Percentiles rank a stretch among this genome's conserved stretches.
These are phyloP conservation scores for Cercospora sojina DNA, from an alignment of 2,329 filamentous ascomycete species.

Conservation along the genomic window DNA sequence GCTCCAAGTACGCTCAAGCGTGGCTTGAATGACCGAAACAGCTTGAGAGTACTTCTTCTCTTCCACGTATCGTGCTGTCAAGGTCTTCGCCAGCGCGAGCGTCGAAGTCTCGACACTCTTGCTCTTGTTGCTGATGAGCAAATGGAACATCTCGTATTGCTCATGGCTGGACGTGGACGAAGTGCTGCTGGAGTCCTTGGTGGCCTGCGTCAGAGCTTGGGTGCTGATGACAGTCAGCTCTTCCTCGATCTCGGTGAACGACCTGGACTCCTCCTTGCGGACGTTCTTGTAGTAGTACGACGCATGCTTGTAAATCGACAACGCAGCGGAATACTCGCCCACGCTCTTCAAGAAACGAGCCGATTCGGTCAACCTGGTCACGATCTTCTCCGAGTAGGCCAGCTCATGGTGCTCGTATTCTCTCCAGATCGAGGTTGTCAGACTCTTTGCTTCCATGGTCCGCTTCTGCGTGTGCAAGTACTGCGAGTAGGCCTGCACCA, in stretches of 20 bases:
- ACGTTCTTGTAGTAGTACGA: slow-evolving; percentile 40
- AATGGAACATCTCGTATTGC: slow-evolving; percentile 48
- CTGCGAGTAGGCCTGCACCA: slow-evolving; percentile 48
- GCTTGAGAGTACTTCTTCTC: slow-evolving; percentile 52
- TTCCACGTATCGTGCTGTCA: slow-evolving; percentile 46
- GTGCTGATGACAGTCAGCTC: slow-evolving; percentile 46
- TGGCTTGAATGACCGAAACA: slow-evolving; percentile 47
- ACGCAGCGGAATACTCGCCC: slow-evolving; percentile 46
- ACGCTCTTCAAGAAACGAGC: slow-evolving; percentile 50
- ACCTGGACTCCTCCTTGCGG: slow-evolving; percentile 33
- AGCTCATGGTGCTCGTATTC: slow-evolving; percentile 50
- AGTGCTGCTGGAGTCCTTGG: slow-evolving; percentile 36
- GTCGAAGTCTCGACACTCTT: slow-evolving; percentile 44
- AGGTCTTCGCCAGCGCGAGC: slow-evolving; percentile 44
- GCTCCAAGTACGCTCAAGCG: slow-evolving; percentile 49
- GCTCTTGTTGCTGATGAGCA: slow-evolving; percentile 40
- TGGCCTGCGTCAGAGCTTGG: slow-evolving; percentile 35
- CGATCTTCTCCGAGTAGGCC: slow-evolving; percentile 29
- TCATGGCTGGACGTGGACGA: slow-evolving; percentile 38
- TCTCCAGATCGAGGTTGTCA: slow-evolving; percentile 50
- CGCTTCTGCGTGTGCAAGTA: slow-evolving; percentile 51
- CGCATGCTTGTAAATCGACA: slow-evolving; percentile 49
- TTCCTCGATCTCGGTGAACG: slow-evolving; percentile 46
- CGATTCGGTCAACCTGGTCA: slow-evolving; percentile 40
- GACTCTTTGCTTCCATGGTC: slow-evolving; percentile 46